Evolutionary conservation across 257 asterid genomes (phyloP).

Genomic region (Solanum sejunctum): DNA sequence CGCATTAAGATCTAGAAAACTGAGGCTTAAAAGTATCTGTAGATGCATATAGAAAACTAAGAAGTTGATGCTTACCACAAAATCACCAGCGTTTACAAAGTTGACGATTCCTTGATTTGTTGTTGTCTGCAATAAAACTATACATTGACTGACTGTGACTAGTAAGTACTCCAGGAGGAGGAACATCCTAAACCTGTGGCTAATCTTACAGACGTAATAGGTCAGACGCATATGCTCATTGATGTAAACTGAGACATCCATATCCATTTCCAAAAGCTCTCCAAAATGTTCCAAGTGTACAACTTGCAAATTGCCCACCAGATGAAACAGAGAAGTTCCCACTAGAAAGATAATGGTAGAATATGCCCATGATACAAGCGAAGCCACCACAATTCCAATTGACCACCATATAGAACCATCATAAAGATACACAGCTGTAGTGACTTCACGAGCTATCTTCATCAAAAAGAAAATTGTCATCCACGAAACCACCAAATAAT

Average conservation of each 20-base stretch:
- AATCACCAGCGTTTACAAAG: conserved; percentile 73
- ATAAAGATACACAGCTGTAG: conserved; percentile 42
- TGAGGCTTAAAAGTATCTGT: background rate
- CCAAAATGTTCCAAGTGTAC: conserved; percentile 69
- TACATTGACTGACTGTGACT: conserved; percentile 58
- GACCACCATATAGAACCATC: conserved; percentile 46
- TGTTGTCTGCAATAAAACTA: conserved; percentile 54
- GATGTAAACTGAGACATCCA: conserved; percentile 61
- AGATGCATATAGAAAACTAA: background rate
- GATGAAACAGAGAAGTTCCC: conserved; percentile 59
- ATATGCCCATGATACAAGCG: conserved; percentile 63
- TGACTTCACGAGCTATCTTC: conserved; percentile 55
- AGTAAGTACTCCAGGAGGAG: conserved; percentile 63
- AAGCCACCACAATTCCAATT: conserved; percentile 20
- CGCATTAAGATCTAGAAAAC: background rate
- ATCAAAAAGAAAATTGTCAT: conserved; percentile 43
- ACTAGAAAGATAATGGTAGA: conserved; percentile 49
- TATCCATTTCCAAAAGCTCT: conserved; percentile 55
- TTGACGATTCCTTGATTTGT: conserved; percentile 57
- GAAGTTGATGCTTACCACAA: conserved; percentile 32
- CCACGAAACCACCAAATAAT: conserved; percentile 47
- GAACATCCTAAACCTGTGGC: conserved; percentile 71
- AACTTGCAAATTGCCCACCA: conserved; percentile 71
- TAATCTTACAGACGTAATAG: conserved; percentile 55
- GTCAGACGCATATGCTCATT: conserved; percentile 71